phyloP scores from a whole-genome alignment of 768 basidiomycete species.

The Hebeloma cylindrosporum region DNA sequence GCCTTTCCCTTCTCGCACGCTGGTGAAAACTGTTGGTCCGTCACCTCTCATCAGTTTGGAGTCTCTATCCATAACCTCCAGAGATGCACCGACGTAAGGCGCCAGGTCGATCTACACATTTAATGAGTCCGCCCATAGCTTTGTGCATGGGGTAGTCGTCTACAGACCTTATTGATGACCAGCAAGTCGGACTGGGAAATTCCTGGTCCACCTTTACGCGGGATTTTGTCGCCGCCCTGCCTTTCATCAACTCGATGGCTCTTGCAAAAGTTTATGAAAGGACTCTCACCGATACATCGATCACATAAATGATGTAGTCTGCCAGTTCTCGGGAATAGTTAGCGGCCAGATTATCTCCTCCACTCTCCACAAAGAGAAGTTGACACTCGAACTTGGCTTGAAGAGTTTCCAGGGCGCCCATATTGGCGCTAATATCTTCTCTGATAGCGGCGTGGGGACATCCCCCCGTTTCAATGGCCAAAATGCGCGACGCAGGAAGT shows the following conservation, averaged over 20 bases:
- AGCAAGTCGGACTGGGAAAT: conserved; percentile 95
- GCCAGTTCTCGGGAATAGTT: conserved; percentile 97
- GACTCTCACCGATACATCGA: conserved; percentile 69
- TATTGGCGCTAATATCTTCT: conserved; percentile 96
- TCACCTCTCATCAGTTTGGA: conserved; percentile 91
- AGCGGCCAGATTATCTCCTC: conserved; percentile 95
- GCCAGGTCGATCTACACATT: conserved; percentile 82
- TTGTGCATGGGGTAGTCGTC: not conserved
- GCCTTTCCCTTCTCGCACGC: conserved; percentile 74
- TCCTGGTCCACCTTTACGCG: conserved; percentile 96
- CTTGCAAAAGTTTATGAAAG: not conserved
- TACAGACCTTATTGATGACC: conserved; percentile 86
- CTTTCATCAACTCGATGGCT: conserved; percentile 2
- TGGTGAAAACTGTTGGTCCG: conserved; percentile 91
- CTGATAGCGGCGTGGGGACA: conserved; percentile 98
- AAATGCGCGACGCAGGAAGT: conserved; percentile 79
- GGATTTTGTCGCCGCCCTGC: conserved; percentile 97
- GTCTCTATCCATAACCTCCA: conserved; percentile 93
- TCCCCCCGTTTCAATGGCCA: conserved; percentile 96
- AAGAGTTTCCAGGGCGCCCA: conserved; percentile 92
- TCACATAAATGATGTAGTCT: conserved; percentile 95
- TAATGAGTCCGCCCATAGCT: not conserved
- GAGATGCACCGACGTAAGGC: conserved; percentile 86
- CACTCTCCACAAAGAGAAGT: conserved; percentile 91
- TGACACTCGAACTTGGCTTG: conserved; percentile 91